Evolutionary conservation across 2,329 filamentous ascomycete genomes (phyloP), one percentile per base, ranked within the genome.

Genomic region (Fusarium chaquense): DNA sequence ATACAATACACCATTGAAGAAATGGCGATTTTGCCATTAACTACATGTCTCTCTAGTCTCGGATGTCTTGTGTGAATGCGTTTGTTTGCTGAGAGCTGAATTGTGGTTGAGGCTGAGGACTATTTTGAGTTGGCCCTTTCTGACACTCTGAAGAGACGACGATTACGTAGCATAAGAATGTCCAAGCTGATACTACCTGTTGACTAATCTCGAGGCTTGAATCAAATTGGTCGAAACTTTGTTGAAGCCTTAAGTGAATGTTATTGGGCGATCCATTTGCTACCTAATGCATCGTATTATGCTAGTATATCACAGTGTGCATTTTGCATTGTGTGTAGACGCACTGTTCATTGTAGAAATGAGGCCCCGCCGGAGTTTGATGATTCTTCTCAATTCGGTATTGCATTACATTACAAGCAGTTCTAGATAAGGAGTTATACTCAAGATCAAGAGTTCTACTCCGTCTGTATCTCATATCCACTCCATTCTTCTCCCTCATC

Each of bases 331-430:
- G n/a, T 18, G 26, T 2, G n/a, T n/a, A 47, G n/a, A 22, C 45
- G 54, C 72, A 74, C 72, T 73, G 73, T 75, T 28, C 18, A 43
- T 49, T 62, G 51, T 50, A 58, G 69, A 57, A 65, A 65, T 54
- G 53, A 72, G 64, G 62, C 69, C 71, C 71, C 69, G 71, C 71
- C 54, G 54, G 40, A 38, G 58, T 58, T 63, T 65, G 47, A 64
- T 68, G 67, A 73, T 70, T 74, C 69, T 68, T 57, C 47, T 57
- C 43, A 22, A 47, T 33, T 51, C 22, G 33, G 47, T 40, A 41
- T 30, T 35, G 20, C 20, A 54, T 57, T 57, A 20, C 32, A 20
- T n/a, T 54, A 35, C 67, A 60, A 38, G 36, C 43, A 43, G 62
- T 51, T 40, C 40, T 62, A 56, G 60, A 64, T 64, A 53, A 71